phyloP scores from a whole-genome alignment of 1,284 basidiomycete species.

The Trametes polyzona region DNA sequence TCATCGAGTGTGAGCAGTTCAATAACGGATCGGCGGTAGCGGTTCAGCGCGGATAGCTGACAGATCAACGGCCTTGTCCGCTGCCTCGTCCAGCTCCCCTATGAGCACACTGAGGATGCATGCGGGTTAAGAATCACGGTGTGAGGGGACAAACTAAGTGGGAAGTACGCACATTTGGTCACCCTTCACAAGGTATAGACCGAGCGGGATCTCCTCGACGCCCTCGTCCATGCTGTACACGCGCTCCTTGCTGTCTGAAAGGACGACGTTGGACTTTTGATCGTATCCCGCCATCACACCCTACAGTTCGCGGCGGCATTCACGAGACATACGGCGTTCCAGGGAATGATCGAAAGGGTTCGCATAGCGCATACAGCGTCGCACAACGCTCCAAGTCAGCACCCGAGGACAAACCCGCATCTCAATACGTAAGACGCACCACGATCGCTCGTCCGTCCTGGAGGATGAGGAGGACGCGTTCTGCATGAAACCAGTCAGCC shows the following conservation, averaged over 20 bases:
- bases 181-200: constrained; percentile 95
- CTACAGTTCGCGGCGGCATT: constrained; percentile 42
- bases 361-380: not conserved
- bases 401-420: constrained; percentile 1
- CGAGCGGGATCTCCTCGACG: constrained; percentile 95
- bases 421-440: constrained; percentile 46
- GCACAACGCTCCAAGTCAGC: not conserved
- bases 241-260: constrained; percentile 89
- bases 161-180: constrained; percentile 85
- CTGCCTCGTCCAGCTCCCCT: constrained; percentile 87
- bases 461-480: constrained; percentile 84
- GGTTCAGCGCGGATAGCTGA: constrained; percentile 87
- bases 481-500: constrained; percentile 39
- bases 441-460: constrained; percentile 92
- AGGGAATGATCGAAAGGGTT: not conserved
- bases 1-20: constrained; percentile 23
- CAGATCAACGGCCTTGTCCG: constrained; percentile 83
- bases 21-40: constrained; percentile 78
- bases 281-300: constrained; percentile 90
- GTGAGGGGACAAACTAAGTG: not conserved
- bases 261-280: constrained; percentile 91
- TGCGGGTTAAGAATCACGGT: not conserved
- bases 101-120: constrained; percentile 75
- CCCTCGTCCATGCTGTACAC: constrained; percentile 89
- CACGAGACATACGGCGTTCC: not conserved